These are phyloP conservation scores for Acorus gramineus DNA, from an alignment of 106 monocot species.

Conservation along the genomic window DNA sequence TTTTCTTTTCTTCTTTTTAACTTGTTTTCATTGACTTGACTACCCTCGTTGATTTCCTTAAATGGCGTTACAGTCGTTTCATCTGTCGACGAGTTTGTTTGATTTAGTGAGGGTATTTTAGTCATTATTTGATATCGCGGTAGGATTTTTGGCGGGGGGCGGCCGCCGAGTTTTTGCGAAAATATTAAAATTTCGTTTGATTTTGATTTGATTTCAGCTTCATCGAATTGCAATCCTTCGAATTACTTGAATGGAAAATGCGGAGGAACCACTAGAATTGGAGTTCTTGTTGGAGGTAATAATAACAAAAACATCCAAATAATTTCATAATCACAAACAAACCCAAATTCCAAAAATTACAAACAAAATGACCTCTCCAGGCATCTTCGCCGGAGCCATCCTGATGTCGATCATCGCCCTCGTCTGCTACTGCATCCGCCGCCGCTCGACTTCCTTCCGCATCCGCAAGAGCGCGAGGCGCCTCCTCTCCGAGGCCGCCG, in stretches of 20 bases:
- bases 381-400: slow-evolving; percentile 33
- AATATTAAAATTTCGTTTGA: neutral
- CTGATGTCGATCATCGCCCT: slow-evolving; percentile 12
- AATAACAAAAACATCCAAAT: neutral
- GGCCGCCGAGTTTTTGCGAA: too few relatives aligned
- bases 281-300: slow-evolving; percentile 37
- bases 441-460: slow-evolving; percentile 3
- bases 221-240: slow-evolving; percentile 18
- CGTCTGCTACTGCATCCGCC: slow-evolving; percentile 24
- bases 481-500: slow-evolving; percentile 36
- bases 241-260: slow-evolving; percentile 27
- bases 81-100: too few relatives aligned
- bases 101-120: too few relatives aligned
- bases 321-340: neutral
- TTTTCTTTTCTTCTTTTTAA: neutral
- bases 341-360: neutral
- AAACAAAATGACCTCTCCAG: slow-evolving; percentile 6
- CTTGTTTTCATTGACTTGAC: neutral
- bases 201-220: neutral
- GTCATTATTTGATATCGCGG: too few relatives aligned
- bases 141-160: too few relatives aligned
- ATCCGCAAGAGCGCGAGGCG: slow-evolving; percentile 19
- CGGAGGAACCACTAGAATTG: slow-evolving; percentile 22
- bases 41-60: neutral
- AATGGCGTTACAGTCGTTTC: neutral